Base-by-base conservation (phyloP, 176 grass and related monocot genomes). In the Chrysopogon serrulatus region DNA sequence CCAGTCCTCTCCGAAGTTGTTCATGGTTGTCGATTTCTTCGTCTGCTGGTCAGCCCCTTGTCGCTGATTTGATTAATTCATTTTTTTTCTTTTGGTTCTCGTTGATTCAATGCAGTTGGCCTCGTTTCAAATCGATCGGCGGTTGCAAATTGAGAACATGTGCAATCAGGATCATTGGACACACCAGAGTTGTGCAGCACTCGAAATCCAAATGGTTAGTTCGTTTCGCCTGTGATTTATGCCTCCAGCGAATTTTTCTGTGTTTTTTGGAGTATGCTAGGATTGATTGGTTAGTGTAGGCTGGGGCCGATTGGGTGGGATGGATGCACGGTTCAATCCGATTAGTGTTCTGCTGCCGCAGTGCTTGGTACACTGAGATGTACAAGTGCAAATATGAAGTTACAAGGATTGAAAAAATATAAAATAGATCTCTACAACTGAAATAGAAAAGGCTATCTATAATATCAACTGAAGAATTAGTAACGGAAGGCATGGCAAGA, bases 11-110 rank as follows among this genome's bases (percentile, higher is more conserved):
- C 84, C 84, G 54, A 87, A 91, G 64, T 75, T 80, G 63, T 95
- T 91, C 33, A 90, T 92, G 65, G 89, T 95, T 76, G 95, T 98
- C 82, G 95, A 98, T 88, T 98, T 98, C 95, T 98, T 98, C 86
- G 95, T 92, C 47, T 79, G 91, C 88, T 98, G 95, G 95, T 98
- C 34, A 23, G 86, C 27, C 13, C 23, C 43, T 33, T 60, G 17
- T 8, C 67, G 32, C 56, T 1, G 37, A 19, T 73, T 76, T n/a
- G 30, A 17, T 62, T 68, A 39, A 19, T 76, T 10, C n/a, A 17
- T n/a, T n/a, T 78, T 62, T 42, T 19, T 3, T 14, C 15, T 11
- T 8, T 44, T 14, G 32, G 18, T 17, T 7, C 14, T 28, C 6
- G 21, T 81, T 56, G 30, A 26, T 73, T 17, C 23, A 31, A 64